phyloP scores from a whole-genome alignment of 768 basidiomycete genomes.

The Pseudohyphozyma bogoriensis region DNA sequence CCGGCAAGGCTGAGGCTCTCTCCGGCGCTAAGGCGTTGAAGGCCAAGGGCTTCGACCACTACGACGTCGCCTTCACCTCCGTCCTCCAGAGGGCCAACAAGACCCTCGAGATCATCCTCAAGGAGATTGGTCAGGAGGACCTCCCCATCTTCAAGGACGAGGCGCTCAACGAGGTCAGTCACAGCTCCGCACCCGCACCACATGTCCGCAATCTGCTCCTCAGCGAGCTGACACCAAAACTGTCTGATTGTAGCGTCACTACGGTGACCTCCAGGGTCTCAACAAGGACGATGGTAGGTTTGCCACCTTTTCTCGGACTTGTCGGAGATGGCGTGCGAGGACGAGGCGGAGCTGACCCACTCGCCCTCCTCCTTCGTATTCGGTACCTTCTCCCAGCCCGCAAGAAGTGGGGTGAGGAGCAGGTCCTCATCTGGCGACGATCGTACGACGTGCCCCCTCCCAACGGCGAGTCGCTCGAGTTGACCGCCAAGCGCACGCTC shows the following conservation, averaged over 20 bases:
- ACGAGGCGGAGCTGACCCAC: background rate
- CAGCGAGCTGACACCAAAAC: no score
- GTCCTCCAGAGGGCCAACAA: constrained; percentile 32
- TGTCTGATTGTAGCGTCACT: no score
- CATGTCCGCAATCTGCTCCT: no score
- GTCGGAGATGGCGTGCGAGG: no score
- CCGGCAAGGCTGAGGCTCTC: constrained; percentile 29
- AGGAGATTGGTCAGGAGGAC: constrained; percentile 31
- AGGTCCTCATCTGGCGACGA: constrained; percentile 34
- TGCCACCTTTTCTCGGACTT: background rate
- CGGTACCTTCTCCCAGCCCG: constrained; percentile 7
- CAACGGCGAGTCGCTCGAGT: constrained; percentile 33
- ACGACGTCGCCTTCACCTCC: constrained; percentile 32
- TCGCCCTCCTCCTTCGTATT: no score
- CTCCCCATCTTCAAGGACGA: constrained; percentile 28
- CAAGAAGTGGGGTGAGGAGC: constrained; percentile 32
- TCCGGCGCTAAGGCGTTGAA: constrained; percentile 26
- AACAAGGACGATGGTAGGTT: constrained; percentile 33
- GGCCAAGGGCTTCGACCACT: constrained; percentile 20
- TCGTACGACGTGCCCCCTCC: constrained; percentile 33
- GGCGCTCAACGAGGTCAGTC: constrained; percentile 28
- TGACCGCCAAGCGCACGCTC: constrained; percentile 31
- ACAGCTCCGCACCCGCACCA: background rate
- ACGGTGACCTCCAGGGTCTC: constrained; percentile 31
- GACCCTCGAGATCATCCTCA: constrained; percentile 34